These are phyloP conservation scores for Pistacia integerrima DNA, from an alignment of 345 rosid genomes.

Conservation along the genomic window DNA sequence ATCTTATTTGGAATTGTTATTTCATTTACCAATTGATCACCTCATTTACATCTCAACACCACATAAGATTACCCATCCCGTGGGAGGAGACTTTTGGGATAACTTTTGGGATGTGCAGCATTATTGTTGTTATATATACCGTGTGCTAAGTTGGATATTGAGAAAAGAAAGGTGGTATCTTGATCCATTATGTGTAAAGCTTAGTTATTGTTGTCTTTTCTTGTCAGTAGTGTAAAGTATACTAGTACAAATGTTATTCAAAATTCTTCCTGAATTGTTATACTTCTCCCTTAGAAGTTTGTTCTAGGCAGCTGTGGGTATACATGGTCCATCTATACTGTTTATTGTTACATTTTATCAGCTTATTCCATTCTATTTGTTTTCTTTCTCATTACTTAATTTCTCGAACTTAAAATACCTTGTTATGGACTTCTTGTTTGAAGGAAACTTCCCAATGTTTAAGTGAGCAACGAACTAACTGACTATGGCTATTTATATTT, in stretches of 20 bases:
- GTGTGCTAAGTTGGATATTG: neutral
- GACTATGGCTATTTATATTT: neutral
- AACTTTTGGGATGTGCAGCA: too few species aligned
- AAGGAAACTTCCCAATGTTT: neutral
- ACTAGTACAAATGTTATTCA: neutral
- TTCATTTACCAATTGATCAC: too few species aligned
- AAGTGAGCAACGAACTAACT: neutral
- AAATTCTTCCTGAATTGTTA: neutral
- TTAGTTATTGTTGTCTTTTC: neutral
- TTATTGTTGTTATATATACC: neutral
- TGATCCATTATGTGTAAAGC: neutral
- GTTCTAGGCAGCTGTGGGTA: neutral
- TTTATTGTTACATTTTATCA: neutral
- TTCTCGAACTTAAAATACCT: neutral
- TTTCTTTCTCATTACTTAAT: neutral
- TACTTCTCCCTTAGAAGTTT: neutral
- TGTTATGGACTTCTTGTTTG: conserved; percentile 9
- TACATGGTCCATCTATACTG: neutral
- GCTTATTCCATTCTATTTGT: neutral
- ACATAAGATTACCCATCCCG: too few species aligned
- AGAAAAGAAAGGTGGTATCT: neutral
- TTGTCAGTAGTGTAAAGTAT: neutral
- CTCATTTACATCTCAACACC: too few species aligned
- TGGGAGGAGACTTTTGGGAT: too few species aligned
- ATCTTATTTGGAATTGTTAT: too few species aligned